These are phyloP conservation scores for Dentipellis sp. DNA, from an alignment of 768 basidiomycete species.

Conservation along the genomic window DNA sequence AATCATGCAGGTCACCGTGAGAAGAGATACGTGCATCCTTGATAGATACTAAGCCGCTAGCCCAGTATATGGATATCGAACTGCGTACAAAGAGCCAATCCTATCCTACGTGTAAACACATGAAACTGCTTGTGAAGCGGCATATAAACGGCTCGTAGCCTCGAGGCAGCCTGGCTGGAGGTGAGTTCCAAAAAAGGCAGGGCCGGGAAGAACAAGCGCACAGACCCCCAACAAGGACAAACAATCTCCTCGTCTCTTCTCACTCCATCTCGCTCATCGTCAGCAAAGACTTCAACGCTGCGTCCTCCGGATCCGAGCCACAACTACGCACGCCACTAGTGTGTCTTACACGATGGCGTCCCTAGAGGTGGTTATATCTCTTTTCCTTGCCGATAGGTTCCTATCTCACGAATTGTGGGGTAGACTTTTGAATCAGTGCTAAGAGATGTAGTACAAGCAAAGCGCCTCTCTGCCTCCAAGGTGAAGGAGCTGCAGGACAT, in stretches of 20 bases:
- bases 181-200: not conserved
- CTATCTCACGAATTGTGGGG: not conserved
- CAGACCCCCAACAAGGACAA: constrained; percentile 13
- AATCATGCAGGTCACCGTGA: no score
- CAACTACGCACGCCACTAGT: no score
- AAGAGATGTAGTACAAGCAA: constrained; percentile 74
- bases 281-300: not conserved
- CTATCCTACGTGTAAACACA: no score
- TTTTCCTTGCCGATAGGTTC: not conserved
- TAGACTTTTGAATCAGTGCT: constrained; percentile 78
- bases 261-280: not conserved
- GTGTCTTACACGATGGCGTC: constrained; percentile 11
- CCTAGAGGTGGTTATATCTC: constrained; percentile 11
- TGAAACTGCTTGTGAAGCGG: no score
- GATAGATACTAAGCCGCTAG: no score
- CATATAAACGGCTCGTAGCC: no score
- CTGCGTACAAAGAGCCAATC: no score
- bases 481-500: constrained; percentile 70
- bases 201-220: not conserved
- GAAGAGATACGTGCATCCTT: no score
- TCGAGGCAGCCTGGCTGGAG: not conserved
- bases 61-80: no score
- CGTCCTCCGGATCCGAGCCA: no score
- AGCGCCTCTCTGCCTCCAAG: constrained; percentile 81
- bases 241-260: constrained; percentile 6